phyloP scores from a whole-genome alignment of 2,329 filamentous ascomycete species.

The Magnaporthiopsis rhizophila region DNA sequence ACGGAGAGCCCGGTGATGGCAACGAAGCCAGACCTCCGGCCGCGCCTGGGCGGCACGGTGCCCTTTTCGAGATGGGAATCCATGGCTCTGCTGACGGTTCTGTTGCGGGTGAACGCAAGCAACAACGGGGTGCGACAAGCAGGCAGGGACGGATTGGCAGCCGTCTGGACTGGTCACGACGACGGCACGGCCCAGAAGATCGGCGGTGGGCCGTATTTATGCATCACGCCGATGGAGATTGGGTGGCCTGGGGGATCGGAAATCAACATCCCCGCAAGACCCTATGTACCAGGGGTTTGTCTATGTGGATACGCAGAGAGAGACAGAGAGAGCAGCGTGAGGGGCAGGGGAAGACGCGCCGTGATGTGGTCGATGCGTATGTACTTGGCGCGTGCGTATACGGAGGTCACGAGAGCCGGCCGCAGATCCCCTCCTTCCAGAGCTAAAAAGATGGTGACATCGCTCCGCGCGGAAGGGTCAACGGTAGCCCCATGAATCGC shows the following conservation, averaged over 20 bases:
- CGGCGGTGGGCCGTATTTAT: not conserved
- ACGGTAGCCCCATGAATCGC: not conserved
- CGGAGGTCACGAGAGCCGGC: not conserved
- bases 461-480: not conserved
- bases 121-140: not conserved
- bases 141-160: not conserved
- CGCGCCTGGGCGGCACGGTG: slow-evolving; percentile 11
- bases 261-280: not conserved
- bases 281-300: not conserved
- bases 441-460: not conserved
- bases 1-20: slow-evolving; percentile 24
- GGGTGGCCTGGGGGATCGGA: not conserved
- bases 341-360: not conserved
- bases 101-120: not conserved
- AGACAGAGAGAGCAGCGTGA: not conserved
- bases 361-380: not conserved
- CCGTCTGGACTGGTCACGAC: not conserved
- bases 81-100: not conserved
- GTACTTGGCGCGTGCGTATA: not conserved
- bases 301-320: not conserved
- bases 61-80: slow-evolving; percentile 8
- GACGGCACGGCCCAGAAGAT: not conserved
- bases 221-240: not conserved
- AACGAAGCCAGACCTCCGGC: slow-evolving; percentile 16
- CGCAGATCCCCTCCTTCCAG: not conserved